Conservation (phyloP, 2,329 filamentous ascomycete genomes). For the Diplodia mutila region DNA sequence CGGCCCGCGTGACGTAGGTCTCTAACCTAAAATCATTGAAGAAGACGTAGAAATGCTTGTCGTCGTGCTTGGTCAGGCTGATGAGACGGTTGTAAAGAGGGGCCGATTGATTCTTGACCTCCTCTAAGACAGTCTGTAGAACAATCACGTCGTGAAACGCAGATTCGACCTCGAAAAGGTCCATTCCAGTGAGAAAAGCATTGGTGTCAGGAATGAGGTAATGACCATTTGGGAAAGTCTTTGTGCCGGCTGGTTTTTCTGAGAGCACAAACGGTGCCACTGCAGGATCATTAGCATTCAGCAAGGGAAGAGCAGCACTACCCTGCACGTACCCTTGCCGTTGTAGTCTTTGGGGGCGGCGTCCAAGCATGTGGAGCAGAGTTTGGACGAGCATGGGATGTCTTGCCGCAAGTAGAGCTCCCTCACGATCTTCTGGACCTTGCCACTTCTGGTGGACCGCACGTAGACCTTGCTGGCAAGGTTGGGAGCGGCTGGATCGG, state of each 20-base stretch:
- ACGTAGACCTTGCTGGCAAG: constrained; percentile 97
- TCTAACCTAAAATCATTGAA: constrained; percentile 98
- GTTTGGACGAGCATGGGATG: constrained; percentile 92
- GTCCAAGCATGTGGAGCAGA: constrained; percentile 77
- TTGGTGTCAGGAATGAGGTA: constrained; percentile 97
- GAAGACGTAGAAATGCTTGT: constrained; percentile 97
- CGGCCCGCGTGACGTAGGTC: constrained; percentile 76
- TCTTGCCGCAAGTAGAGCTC: constrained; percentile 96
- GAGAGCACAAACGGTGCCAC: constrained; percentile 85
- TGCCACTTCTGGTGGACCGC: constrained; percentile 90
- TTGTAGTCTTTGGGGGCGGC: constrained; percentile 78
- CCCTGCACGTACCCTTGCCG: constrained; percentile 64
- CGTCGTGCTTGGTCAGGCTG: constrained; percentile 88
- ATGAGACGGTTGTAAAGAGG: constrained; percentile 94
- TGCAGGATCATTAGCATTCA: constrained; percentile 42
- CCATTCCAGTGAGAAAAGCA: constrained; percentile 92
- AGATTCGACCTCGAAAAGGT: constrained; percentile 88
- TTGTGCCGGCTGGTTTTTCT: constrained; percentile 82
- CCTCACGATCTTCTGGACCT: constrained; percentile 97
- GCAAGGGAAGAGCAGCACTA: constrained; percentile 31
- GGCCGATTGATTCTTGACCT: constrained; percentile 89
- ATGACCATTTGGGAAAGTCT: constrained; percentile 80
- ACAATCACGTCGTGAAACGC: constrained; percentile 97
- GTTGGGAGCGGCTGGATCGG: constrained; percentile 65
- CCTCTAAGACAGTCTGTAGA: constrained; percentile 93